Evolutionary conservation across 2,329 filamentous ascomycete species (phyloP).

Genomic region (Penicillium oxalicum): DNA sequence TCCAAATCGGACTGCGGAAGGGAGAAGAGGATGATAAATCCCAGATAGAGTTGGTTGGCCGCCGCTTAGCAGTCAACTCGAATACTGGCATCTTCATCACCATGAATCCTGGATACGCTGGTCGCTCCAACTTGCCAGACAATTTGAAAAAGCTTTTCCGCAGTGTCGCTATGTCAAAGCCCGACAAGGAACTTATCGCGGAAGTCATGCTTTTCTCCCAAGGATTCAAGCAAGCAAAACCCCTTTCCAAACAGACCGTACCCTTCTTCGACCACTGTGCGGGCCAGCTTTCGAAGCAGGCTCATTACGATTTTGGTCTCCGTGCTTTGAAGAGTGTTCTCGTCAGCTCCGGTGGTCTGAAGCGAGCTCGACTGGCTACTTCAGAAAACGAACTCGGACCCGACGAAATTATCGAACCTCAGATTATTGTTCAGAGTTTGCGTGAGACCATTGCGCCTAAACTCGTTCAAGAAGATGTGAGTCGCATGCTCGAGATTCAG

Average conservation of each 20-base stretch:
- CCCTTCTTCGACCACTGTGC: slow-evolving; percentile 96
- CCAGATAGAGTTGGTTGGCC: slow-evolving; percentile 90
- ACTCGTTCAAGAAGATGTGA: slow-evolving; percentile 84
- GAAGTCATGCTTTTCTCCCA: slow-evolving; percentile 99
- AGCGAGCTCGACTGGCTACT: slow-evolving; percentile 68
- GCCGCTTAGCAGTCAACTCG: slow-evolving; percentile 78
- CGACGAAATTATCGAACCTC: slow-evolving; percentile 77
- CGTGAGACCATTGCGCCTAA: slow-evolving; percentile 98
- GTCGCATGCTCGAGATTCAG: slow-evolving; percentile 81
- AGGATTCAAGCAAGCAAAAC: slow-evolving; percentile 94
- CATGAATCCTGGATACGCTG: slow-evolving; percentile 99
- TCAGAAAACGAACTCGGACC: slow-evolving; percentile 53
- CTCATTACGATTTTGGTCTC: slow-evolving; percentile 97
- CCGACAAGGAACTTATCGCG: slow-evolving; percentile 97
- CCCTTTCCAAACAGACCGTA: slow-evolving; percentile 88
- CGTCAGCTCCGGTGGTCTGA: slow-evolving; percentile 89
- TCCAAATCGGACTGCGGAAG: slow-evolving; percentile 89
- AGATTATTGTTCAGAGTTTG: slow-evolving; percentile 97
- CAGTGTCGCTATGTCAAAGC: slow-evolving; percentile 99
- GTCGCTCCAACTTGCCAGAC: slow-evolving; percentile 94
- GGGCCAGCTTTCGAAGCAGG: slow-evolving; percentile 79
- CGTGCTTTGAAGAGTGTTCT: slow-evolving; percentile 97
- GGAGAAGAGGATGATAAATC: slow-evolving; percentile 72
- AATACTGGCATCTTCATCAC: slow-evolving; percentile 99
- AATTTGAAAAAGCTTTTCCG: slow-evolving; percentile 99